These are phyloP conservation scores for Bacidia gigantensis DNA, from an alignment of 495 filamentous ascomycete species.

Conservation along the genomic window DNA sequence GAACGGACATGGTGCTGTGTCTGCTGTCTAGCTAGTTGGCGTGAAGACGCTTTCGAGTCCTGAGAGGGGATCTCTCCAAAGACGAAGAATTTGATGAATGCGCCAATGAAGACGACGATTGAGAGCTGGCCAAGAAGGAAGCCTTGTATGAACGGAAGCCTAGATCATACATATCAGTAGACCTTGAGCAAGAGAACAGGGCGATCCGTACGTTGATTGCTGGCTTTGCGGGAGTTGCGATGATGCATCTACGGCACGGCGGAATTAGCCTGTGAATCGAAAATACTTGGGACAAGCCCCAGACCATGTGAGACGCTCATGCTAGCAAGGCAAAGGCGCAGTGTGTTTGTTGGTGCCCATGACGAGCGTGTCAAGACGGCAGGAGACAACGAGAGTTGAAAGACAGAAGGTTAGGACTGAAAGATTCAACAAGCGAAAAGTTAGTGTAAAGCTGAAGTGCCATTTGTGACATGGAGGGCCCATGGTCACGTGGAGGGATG, in stretches of 20 bases:
- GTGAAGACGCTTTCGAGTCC: slow-evolving; percentile 52
- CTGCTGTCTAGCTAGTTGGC: slow-evolving; percentile 57
- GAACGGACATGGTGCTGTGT: slow-evolving; percentile 48
- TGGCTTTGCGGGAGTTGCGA: slow-evolving; percentile 8
- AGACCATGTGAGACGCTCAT: slow-evolving; percentile 14
- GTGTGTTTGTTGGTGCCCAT: background rate
- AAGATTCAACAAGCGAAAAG: no score
- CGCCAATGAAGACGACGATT: slow-evolving; percentile 73
- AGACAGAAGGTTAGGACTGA: no score
- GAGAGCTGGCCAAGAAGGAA: slow-evolving; percentile 88
- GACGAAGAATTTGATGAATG: slow-evolving; percentile 99
- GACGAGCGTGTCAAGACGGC: background rate
- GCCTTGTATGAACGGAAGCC: slow-evolving; percentile 82
- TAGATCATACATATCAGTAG: slow-evolving; percentile 20
- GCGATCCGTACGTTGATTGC: slow-evolving; percentile 33
- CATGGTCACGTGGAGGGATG: no score
- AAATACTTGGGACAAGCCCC: background rate
- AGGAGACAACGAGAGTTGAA: background rate
- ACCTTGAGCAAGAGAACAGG: slow-evolving; percentile 2
- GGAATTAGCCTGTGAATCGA: no score
- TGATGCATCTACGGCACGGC: slow-evolving; percentile 10
- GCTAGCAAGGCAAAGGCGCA: slow-evolving; percentile 4
- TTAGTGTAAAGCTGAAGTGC: no score
- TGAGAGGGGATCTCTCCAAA: slow-evolving; percentile 84
- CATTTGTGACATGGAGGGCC: background rate